Evolutionary conservation across 768 basidiomycete genomes (phyloP), one percentile per base, ranked within the genome.

Genomic region (Termitomyces sp.): DNA sequence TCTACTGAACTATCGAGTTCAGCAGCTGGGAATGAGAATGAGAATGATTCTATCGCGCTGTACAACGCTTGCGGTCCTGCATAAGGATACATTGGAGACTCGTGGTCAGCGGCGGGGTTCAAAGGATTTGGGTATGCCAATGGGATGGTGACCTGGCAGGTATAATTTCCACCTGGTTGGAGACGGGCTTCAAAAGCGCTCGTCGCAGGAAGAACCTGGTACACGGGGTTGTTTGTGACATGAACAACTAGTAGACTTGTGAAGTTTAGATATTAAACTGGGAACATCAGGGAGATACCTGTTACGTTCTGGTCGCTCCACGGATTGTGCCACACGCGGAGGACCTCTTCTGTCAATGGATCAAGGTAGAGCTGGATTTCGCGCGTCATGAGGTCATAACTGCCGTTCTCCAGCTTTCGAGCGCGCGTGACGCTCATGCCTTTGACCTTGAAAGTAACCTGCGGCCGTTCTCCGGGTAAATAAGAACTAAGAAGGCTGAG

Each of bases 301-400:
- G 57, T 58, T 18, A 67, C 64, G 16, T 62, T 52, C 31, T 65
- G 36, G 44, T 54, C 56, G 20, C 59, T 67, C 59, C 60, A 67
- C 0, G 66, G 66, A 22, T 67, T 67, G 9, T 59, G 59, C 66
- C 66, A 67, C 15, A 60, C 56, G 42, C 61, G 55, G 8, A 67
- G 59, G 11, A 67, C 53, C 41, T 67, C 51, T 47, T 64, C 50
- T 2, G 64, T 67, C 1, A 33, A 36, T 20, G 64, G 66, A 59
- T 67, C 64, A 18, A 67, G 63, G 58, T 67, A 67, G 36, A 67
- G 62, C 41, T 67, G 64, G 1, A 65, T 44, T 46, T 67, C 66
- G 16, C 64, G 54, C 22, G 49, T 47, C 48, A 67, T 34, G 11
- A 67, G 59, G 41, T 67, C 64, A 44, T 63, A 67, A 22, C 59